Evolutionary conservation across 768 basidiomycete genomes (phyloP), one percentile per base, ranked within the genome.

Genomic region (Astraeus odoratus): DNA sequence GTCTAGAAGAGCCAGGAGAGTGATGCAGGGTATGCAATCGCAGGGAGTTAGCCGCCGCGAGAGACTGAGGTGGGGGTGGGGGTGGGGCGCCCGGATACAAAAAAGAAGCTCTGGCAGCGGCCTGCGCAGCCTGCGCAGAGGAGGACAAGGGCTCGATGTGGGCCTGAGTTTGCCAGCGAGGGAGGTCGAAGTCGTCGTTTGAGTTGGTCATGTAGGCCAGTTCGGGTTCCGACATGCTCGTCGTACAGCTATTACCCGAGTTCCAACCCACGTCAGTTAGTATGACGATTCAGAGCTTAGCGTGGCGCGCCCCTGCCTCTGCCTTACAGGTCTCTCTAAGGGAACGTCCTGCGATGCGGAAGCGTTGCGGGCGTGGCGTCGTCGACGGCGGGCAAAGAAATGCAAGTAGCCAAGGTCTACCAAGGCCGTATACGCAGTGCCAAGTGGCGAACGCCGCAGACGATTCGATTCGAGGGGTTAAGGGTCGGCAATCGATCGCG

Each of bases 141-240:
- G 81, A 83, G 5, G 73, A 70, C 49, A 73, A 65, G 42, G 68
- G 57, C 61, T 74, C 72, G 57, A 67, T 60, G 34, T 64, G 60
- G 26, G 67, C 58, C 58, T 71, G 72, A 12, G 73, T 70, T 52
- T 71, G 73, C 75, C 73, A 76, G 57, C 75, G 75, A 50, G 76
- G 75, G 46, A 77, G 75, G 63, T 86, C 85, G 68, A 86, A 89
- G 69, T 78, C 79, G 71, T 87, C 84, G 80, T 86, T 84, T 58
- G 80, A 66, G 71, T 77, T 78, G 68, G 74, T 71, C 71, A 86
- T 84, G 77, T 81, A 83, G 54, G 73, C 74, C 48, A 81, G 74
- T 70, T 84, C 81, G 61, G 80, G 75, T 76, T 84, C 80, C 58
- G 81, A 83, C 81, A 85, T 84, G 65, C 59, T 60, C 57, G 49